Conservation (phyloP, 345 rosid genomes). For the Dimocarpus longan region DNA sequence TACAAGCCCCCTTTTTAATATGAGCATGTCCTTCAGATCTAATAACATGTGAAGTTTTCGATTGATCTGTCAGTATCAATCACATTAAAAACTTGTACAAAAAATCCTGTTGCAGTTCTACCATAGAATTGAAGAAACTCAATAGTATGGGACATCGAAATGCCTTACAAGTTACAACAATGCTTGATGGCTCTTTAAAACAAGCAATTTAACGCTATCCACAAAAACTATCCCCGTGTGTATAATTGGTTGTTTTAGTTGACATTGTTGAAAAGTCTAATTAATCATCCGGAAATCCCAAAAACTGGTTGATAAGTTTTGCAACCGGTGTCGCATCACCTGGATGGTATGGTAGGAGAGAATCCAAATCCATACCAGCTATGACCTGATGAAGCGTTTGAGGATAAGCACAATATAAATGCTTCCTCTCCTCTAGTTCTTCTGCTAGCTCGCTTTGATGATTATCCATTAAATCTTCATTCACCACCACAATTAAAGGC, state of each 20-base stretch:
- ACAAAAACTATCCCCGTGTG: neutral
- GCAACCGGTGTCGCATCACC: conserved; percentile 78
- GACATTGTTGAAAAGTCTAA: neutral
- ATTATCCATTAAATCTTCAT: conserved; percentile 96
- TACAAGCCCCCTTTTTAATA: conserved; percentile 12
- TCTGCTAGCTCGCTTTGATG: conserved; percentile 93
- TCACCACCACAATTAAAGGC: conserved; percentile 88
- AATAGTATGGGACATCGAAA: neutral
- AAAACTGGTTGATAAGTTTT: conserved; percentile 58
- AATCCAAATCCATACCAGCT: conserved; percentile 56
- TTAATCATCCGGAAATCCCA: conserved; percentile 84
- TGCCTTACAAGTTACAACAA: neutral
- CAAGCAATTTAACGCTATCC: neutral
- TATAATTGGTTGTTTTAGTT: neutral
- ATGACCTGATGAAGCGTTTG: conserved; percentile 55
- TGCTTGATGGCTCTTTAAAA: neutral
- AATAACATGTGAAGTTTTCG: conserved; percentile 12
- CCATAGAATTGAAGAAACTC: neutral
- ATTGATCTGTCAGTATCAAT: neutral
- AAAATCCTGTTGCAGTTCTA: neutral
- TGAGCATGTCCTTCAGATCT: conserved; percentile 9
- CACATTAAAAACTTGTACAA: neutral
- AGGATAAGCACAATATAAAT: conserved; percentile 73
- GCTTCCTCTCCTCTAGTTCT: conserved; percentile 81
- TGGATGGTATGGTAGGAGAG: conserved; percentile 62